Evolutionary conservation across 1,284 basidiomycete genomes (phyloP).

Genomic region (Apiotrichum brassicae): DNA sequence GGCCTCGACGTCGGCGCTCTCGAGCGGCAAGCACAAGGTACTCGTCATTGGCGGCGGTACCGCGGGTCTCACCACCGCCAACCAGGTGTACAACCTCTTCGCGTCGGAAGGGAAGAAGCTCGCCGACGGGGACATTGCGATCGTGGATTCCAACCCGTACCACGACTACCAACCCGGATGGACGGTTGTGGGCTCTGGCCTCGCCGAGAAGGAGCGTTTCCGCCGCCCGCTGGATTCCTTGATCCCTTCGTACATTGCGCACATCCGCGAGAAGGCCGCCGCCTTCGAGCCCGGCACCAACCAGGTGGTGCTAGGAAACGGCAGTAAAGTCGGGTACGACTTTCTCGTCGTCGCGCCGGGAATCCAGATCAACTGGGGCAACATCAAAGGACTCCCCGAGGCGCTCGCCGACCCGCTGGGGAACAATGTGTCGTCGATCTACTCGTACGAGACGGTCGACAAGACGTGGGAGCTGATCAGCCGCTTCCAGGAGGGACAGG

Average conservation of each 20-base stretch:
- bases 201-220: conserved; percentile 61
- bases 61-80: conserved; percentile 68
- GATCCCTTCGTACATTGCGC: conserved; percentile 66
- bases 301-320: conserved; percentile 62
- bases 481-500: conserved; percentile 62
- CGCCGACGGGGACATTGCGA: conserved; percentile 68
- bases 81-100: conserved; percentile 76
- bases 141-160: conserved; percentile 57
- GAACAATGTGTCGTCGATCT: conserved; percentile 88
- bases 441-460: conserved; percentile 80
- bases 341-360: conserved; percentile 83
- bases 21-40: conserved; percentile 47
- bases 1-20: conserved; percentile 34
- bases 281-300: conserved; percentile 70
- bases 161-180: conserved; percentile 64
- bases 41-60: conserved; percentile 54
- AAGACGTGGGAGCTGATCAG: conserved; percentile 79
- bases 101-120: conserved; percentile 61
- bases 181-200: conserved; percentile 87
- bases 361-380: conserved; percentile 71
- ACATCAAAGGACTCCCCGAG: conserved; percentile 67
- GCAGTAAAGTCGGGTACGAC: conserved; percentile 73
- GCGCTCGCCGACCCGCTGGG: conserved; percentile 65
- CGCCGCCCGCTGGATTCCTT: conserved; percentile 62
- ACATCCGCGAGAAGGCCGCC: conserved; percentile 67